Base-by-base conservation (phyloP, 2,329 filamentous ascomycete genomes). In the Xylariaceae sp. region DNA sequence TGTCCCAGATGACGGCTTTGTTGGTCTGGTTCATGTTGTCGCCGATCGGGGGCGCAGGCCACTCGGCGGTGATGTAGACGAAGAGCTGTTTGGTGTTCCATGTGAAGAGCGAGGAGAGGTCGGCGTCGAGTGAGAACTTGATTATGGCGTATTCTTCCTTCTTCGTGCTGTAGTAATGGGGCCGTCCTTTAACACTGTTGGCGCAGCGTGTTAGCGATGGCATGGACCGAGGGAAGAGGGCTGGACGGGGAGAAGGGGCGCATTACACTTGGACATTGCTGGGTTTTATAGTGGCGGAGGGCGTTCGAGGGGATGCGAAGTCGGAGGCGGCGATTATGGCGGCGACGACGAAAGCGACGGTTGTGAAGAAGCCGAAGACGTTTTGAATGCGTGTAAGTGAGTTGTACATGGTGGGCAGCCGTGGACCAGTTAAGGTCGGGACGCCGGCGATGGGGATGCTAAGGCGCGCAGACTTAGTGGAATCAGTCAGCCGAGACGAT, bases 71-170 rank as follows among this genome's bases (percentile, higher is more conserved):
- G 51, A 99, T 85, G 75, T 96, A 99, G 68, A 96, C 85, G 73
- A 97, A 99, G 63, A 99, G 75, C 73, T 97, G 89, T 71, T 99
- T 99, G 17, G 95, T 99, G 78, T 99, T 99, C 94, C 92, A 99
- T 66, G 89, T 95, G 80, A 97, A 97, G 61, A 99, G 88, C 39
- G 86, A 86, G 53, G 84, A 87, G 53, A 99, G 81, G 73, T 99
- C 92, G 46, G 91, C 87, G 64, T 96, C 87, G 52, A 99, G 80
- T 63, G 91, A 89, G 77, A 99, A 99, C 68, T 86, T 87, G 66
- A 99, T 86, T 67, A 94, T 84, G 60, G 92, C 94, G 70, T 96
- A 97, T 72, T 99, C 94, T 72, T 97, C 91, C 71, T 88, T 89
- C 70, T 94, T 95, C 45, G 81, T 77, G 58, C 85, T 89, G 77